phyloP scores from a whole-genome alignment of 129 eudicot genomes.

The Saposhnikovia divaricata region DNA sequence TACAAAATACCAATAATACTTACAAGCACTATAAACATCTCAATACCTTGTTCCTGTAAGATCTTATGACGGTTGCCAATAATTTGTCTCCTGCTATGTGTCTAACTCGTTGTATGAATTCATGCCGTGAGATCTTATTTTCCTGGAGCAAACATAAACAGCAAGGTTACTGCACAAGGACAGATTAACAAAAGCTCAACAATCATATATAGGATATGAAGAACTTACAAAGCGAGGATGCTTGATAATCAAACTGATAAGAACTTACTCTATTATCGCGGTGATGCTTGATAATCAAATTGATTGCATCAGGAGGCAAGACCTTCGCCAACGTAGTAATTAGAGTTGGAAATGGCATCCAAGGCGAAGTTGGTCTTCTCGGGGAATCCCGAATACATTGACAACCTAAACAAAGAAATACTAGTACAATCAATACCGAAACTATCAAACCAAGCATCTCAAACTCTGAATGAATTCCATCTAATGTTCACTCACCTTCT shows the following conservation, averaged over 20 bases:
- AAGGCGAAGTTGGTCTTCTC: constrained; percentile 47
- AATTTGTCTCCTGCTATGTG: constrained; percentile 42
- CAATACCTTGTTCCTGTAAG: constrained; percentile 31
- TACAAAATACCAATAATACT: too few relatives aligned
- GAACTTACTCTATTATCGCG: constrained; percentile 11
- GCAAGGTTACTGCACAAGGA: constrained; percentile 1
- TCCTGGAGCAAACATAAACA: constrained; percentile 26
- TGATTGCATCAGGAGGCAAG: constrained; percentile 39
- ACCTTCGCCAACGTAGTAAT: constrained; percentile 48
- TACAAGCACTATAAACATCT: not conserved
- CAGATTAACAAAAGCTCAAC: not conserved
- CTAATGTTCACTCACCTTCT: constrained; percentile 17
- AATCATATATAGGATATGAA: not conserved
- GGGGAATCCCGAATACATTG: constrained; percentile 12
- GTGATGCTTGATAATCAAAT: constrained; percentile 37
- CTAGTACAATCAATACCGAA: not conserved
- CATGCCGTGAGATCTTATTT: constrained; percentile 42
- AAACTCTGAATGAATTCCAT: not conserved
- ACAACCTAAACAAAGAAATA: constrained; percentile 13
- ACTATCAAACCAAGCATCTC: not conserved
- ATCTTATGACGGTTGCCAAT: constrained; percentile 32
- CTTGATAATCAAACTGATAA: constrained; percentile 9
- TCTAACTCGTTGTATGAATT: constrained; percentile 39
- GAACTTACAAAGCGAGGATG: constrained; percentile 19
- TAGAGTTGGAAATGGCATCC: constrained; percentile 67